Evolutionary conservation across 257 asterid species (phyloP), one percentile per base, ranked within the genome.

Genomic region (Ilex asprella): DNA sequence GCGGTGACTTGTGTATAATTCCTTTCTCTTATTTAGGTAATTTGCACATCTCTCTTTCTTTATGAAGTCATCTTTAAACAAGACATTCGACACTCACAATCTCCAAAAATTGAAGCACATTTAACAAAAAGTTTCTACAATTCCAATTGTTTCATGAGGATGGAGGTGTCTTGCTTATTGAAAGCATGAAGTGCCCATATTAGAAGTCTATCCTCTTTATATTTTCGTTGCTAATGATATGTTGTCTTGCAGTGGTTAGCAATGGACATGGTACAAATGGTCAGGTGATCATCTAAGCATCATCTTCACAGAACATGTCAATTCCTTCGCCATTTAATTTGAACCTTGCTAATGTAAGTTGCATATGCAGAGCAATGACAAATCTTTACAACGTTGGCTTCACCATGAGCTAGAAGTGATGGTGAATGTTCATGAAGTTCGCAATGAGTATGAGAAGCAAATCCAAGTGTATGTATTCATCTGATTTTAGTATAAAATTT

Each of bases 401-500:
- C 97, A 87, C 74, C 97, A 93, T 21, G 99, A 93, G 79, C 93
- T 93, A 32, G 99, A 93, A 75, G 95, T 93, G 68, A 79, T 85
- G 97, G 97, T 93, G 76, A 86, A 93, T 78, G 86, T 93, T 75
- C 99, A 93, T 69, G 99, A 93, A 93, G 99, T 93, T 70, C 99
- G 99, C 50, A 86, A 75, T 16, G 99, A 93, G 73, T 93, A 90
- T 56, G 99, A 93, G 96, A 93, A 86, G 87, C 99, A 93, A 76
- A 85, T 95, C 68, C 94, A 90, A 87, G 99, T 93, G 99, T 93
- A 90, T 51, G 99, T 81, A 58, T 58, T 61, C 53, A 51, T 74
- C 64, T 31, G 63, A 27, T 16, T 30, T 66, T 60, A 53, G 57
- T 53, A 6, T 3, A 53, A n/a, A 6, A 1, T 21, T 53, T 21